A percentile compares a stretch with the other conserved stretches of the same genome.
These are phyloP conservation scores for Penicillium cataractarum DNA, from an alignment of 495 filamentous ascomycete species.

Conservation along the genomic window DNA sequence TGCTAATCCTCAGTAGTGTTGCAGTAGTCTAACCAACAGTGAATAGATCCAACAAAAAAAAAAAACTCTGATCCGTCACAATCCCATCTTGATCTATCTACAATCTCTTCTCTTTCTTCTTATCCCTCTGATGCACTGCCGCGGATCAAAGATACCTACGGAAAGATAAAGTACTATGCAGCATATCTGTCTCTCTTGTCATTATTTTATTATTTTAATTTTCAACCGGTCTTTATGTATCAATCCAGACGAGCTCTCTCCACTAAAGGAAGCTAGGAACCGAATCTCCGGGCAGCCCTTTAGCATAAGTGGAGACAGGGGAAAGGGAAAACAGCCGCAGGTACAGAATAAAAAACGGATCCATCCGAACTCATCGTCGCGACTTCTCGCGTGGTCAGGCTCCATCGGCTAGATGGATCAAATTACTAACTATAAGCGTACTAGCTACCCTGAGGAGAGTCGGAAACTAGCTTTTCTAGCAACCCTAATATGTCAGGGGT, in stretches of 20 bases:
- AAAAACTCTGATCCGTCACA: slow-evolving; percentile 28
- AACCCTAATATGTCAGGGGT: slow-evolving; percentile 19
- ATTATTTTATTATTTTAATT: not conserved
- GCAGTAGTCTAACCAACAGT: slow-evolving; percentile 20
- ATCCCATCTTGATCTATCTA: slow-evolving; percentile 22
- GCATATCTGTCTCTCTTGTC: slow-evolving; percentile 2
- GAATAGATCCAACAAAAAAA: not conserved
- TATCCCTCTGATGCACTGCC: not conserved
- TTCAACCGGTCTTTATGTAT: slow-evolving; percentile 8
- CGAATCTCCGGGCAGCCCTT: slow-evolving; percentile 29
- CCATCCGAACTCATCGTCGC: slow-evolving; percentile 28
- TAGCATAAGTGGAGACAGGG: slow-evolving; percentile 29
- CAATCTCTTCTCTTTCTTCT: not conserved
- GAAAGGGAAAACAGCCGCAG: slow-evolving; percentile 31
- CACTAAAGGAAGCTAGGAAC: slow-evolving; percentile 30
- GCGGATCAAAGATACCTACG: not conserved
- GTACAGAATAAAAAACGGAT: slow-evolving; percentile 32
- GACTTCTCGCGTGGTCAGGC: slow-evolving; percentile 33
- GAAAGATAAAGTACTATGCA: slow-evolving; percentile 13
- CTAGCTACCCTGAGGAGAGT: slow-evolving; percentile 2
- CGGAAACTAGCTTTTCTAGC: slow-evolving; percentile 7
- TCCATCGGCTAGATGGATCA: slow-evolving; percentile 25
- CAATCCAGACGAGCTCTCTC: slow-evolving; percentile 18
- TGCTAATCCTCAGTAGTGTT: slow-evolving; percentile 26
- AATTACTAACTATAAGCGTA: slow-evolving; percentile 10